Evolutionary conservation across 2,329 filamentous ascomycete species (phyloP).

Genomic region (Bimuria novae-zelandiae): DNA sequence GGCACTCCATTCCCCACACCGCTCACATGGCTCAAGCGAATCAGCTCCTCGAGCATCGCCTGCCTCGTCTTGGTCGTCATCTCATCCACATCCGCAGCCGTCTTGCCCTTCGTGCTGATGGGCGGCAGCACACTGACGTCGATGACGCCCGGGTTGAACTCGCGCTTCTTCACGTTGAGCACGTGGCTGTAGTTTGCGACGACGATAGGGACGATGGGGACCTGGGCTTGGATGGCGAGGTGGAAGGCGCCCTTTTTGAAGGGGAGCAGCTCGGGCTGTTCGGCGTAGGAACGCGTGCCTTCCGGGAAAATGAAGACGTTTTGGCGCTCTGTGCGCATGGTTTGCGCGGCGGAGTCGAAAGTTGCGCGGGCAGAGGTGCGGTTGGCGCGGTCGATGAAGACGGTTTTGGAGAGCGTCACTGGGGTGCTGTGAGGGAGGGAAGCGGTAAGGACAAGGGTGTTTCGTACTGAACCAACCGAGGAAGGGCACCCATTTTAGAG

Average conservation of each 20-base stretch:
- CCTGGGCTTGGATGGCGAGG: slow-evolving; percentile 88
- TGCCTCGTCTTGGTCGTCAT: slow-evolving; percentile 38
- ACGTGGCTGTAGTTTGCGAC: slow-evolving; percentile 57
- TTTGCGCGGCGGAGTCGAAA: slow-evolving; percentile 79
- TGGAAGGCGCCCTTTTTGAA: slow-evolving; percentile 99
- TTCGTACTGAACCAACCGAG: slow-evolving; percentile 84
- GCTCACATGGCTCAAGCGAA: slow-evolving; percentile 36
- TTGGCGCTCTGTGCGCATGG: slow-evolving; percentile 70
- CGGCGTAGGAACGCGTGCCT: slow-evolving; percentile 87
- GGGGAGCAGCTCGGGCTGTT: slow-evolving; percentile 79
- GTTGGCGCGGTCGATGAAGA: slow-evolving; percentile 95
- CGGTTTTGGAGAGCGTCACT: slow-evolving; percentile 75
- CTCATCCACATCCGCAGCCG: slow-evolving; percentile 40
- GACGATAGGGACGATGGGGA: slow-evolving; percentile 83
- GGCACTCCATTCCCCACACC: slow-evolving; percentile 31
- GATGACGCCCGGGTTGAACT: slow-evolving; percentile 55
- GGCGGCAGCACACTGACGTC: slow-evolving; percentile 54
- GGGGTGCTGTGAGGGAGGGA: slow-evolving; percentile 47
- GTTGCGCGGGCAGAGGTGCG: slow-evolving; percentile 79
- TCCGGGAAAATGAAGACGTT: slow-evolving; percentile 89
- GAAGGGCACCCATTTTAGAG: slow-evolving; percentile 77
- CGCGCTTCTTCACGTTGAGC: slow-evolving; percentile 51
- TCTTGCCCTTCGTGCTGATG: slow-evolving; percentile 42
- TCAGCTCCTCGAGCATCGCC: slow-evolving; percentile 45
- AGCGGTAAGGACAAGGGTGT: background rate